Percentiles rank a stretch among this genome's conserved stretches.
Conservation (phyloP, 106 monocot species). For the Cymbidium sinense region DNA sequence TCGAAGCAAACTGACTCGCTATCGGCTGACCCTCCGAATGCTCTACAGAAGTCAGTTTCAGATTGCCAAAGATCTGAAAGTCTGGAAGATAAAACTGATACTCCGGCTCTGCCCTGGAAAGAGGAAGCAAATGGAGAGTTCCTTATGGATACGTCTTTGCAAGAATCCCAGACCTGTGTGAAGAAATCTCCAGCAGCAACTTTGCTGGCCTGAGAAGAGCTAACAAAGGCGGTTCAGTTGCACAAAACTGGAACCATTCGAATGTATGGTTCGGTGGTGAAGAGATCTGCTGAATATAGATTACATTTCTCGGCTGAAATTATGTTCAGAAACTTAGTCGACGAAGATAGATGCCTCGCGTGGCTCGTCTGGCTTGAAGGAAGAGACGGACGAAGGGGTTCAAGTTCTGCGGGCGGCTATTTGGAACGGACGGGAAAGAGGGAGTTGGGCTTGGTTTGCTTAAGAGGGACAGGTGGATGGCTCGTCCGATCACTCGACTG, state of each 20-base stretch:
- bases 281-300: constrained; percentile 71
- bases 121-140: constrained; percentile 76
- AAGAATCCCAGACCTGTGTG: constrained; percentile 62
- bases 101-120: constrained; percentile 25
- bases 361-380: too few species aligned
- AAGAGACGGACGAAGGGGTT: too few species aligned
- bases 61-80: constrained; percentile 79
- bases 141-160: constrained; percentile 46
- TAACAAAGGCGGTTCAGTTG: constrained; percentile 37
- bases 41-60: constrained; percentile 60
- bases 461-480: too few species aligned
- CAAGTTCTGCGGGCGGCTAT: too few species aligned
- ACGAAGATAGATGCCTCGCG: too few species aligned
- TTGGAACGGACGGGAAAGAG: too few species aligned
- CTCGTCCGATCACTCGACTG: too few species aligned
- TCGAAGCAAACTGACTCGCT: constrained; percentile 58
- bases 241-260: constrained; percentile 60
- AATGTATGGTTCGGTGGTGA: constrained; percentile 24
- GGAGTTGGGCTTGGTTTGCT: too few species aligned
- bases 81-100: constrained; percentile 39
- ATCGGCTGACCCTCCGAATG: constrained; percentile 60
- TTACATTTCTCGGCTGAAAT: constrained; percentile 97
- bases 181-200: constrained; percentile 44
- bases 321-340: too few species aligned
- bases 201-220: constrained; percentile 31